A percentile compares a stretch with the other conserved stretches of the same genome.
Evolutionary conservation across 805 yeast species (phyloP).

Genomic region (Sugiyamaella smithiae): DNA sequence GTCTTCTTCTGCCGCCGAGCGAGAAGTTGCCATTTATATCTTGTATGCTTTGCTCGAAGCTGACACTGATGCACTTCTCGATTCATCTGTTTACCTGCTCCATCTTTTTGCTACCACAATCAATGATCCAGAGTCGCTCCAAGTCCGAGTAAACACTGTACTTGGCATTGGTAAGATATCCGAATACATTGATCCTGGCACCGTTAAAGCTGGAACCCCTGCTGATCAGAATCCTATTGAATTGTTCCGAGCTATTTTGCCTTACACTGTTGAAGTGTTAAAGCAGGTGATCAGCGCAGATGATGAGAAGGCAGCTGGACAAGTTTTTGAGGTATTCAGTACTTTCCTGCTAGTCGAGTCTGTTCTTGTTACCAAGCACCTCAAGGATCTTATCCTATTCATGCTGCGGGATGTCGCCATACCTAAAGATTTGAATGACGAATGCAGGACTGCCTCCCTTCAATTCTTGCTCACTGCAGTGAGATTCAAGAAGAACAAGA

Average conservation of each 20-base stretch:
- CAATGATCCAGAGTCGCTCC: constrained; percentile 55
- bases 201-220: constrained; percentile 52
- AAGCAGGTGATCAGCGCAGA: constrained; percentile 66
- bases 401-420: constrained; percentile 68
- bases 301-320: constrained; percentile 69
- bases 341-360: constrained; percentile 73
- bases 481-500: constrained; percentile 75
- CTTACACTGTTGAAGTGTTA: constrained; percentile 77
- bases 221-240: constrained; percentile 46
- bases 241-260: constrained; percentile 64
- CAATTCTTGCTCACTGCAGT: constrained; percentile 79
- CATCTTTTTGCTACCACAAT: constrained; percentile 67
- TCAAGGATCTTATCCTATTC: constrained; percentile 65
- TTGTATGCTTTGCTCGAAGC: constrained; percentile 74
- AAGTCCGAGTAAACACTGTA: constrained; percentile 78
- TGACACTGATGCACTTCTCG: constrained; percentile 56
- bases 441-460: constrained; percentile 76
- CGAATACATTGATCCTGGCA: constrained; percentile 52
- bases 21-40: constrained; percentile 82
- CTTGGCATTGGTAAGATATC: constrained; percentile 63
- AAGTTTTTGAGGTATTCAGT: constrained; percentile 81
- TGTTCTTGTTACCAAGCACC: constrained; percentile 71
- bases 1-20: constrained; percentile 51
- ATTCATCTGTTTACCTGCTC: constrained; percentile 68
- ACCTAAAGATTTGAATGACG: constrained; percentile 66